Percentiles rank a stretch among this genome's conserved stretches.
These are phyloP conservation scores for Lipomyces sp. DNA, from an alignment of 805 yeast genomes.

Conservation along the genomic window DNA sequence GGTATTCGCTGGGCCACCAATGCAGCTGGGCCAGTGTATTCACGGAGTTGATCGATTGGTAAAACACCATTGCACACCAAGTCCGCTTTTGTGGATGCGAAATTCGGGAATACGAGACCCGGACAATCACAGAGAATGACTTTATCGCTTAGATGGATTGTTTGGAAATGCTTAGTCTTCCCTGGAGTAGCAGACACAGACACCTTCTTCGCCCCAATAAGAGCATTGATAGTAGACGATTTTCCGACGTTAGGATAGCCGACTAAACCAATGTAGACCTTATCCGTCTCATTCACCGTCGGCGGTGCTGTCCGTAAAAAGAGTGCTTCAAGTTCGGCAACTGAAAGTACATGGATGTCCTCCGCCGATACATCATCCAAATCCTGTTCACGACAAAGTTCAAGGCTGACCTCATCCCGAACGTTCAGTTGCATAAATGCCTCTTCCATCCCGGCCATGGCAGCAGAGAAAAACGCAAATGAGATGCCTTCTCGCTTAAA, in stretches of 20 bases:
- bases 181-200: slow-evolving; percentile 99
- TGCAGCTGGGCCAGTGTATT: slow-evolving; percentile 84
- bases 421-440: slow-evolving; percentile 18
- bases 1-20: slow-evolving; percentile 89
- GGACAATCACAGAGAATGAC: slow-evolving; percentile 97
- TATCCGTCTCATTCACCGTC: slow-evolving; percentile 40
- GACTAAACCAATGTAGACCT: slow-evolving; percentile 74
- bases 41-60: slow-evolving; percentile 96
- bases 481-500: slow-evolving; percentile 70
- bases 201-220: slow-evolving; percentile 96
- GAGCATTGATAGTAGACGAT: slow-evolving; percentile 96
- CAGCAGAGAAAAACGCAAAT: slow-evolving; percentile 92
- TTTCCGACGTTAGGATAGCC: slow-evolving; percentile 98
- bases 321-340: slow-evolving; percentile 81
- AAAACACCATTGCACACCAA: slow-evolving; percentile 97
- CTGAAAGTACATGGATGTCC: slow-evolving; percentile 71
- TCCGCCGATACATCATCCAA: slow-evolving; percentile 41
- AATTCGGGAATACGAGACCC: slow-evolving; percentile 97
- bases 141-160: slow-evolving; percentile 79
- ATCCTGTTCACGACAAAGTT: slow-evolving; percentile 24
- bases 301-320: slow-evolving; percentile 78
- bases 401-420: slow-evolving; percentile 44
- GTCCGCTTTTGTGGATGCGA: slow-evolving; percentile 95
- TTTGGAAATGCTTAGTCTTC: slow-evolving; percentile 98
- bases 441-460: slow-evolving; percentile 58